Evolutionary conservation across 2,329 filamentous ascomycete genomes (phyloP).

Genomic region (Intubia oerlemansii): DNA sequence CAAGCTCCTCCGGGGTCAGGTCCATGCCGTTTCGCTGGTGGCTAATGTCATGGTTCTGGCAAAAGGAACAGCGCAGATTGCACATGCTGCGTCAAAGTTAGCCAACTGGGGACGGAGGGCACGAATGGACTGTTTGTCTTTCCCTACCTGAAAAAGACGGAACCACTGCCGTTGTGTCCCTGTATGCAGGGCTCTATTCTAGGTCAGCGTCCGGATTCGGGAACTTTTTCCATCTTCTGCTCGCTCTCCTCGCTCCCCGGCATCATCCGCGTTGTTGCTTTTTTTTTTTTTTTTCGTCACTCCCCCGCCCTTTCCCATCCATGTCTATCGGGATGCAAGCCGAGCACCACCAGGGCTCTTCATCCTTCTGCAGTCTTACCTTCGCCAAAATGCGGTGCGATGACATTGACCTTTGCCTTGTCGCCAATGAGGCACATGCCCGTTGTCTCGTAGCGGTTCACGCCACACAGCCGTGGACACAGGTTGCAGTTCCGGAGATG

Average conservation of each 20-base stretch:
- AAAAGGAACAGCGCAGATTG: conserved; percentile 53
- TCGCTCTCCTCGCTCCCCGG: too few relatives aligned
- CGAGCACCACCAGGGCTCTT: too few relatives aligned
- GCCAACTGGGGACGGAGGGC: too few relatives aligned
- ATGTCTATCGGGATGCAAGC: too few relatives aligned
- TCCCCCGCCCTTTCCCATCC: too few relatives aligned
- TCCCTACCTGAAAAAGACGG: conserved; percentile 64
- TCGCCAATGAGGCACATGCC: conserved; percentile 61
- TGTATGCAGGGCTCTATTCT: conserved; percentile 56
- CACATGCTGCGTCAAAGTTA: conserved; percentile 21
- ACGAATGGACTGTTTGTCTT: too few relatives aligned
- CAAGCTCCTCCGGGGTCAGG: conserved; percentile 56
- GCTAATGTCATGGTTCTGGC: conserved; percentile 68
- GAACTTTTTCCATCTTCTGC: too few relatives aligned
- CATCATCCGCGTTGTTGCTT: conserved; percentile 12
- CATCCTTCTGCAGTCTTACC: too few relatives aligned
- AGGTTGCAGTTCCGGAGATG: conserved; percentile 65
- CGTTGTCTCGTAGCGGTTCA: conserved; percentile 62
- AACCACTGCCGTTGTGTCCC: conserved; percentile 58
- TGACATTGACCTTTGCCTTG: conserved; percentile 60
- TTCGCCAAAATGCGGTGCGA: conserved; percentile 72
- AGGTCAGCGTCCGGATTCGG: too few relatives aligned
- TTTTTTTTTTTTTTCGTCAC: too few relatives aligned
- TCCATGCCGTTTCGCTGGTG: conserved; percentile 68
- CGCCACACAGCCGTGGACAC: conserved; percentile 54